Evolutionary conservation across 768 basidiomycete genomes (phyloP), one percentile per base, ranked within the genome.

Genomic region (Russula sp.): DNA sequence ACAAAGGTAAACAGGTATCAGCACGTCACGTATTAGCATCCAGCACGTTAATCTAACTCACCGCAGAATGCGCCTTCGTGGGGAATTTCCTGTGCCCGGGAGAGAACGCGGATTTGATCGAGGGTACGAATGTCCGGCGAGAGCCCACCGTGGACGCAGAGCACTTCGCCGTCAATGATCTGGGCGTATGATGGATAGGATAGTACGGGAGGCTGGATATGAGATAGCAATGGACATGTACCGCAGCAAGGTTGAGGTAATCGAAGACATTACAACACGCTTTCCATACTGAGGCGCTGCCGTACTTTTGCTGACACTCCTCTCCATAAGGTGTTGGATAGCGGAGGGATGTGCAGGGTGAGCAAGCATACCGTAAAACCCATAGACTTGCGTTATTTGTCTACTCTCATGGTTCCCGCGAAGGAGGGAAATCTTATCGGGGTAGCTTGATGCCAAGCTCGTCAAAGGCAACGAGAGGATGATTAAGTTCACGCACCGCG

Each of bases 51-150:
- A 42, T 37, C 58, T 22, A 9, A 69, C 83, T 35, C 69, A 87
- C 89, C 89, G 68, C 96, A 98, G 78, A 98, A 98, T 8, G 95
- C 89, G n/a, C 96, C 96, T 73, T 98, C 96, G 73, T 98, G 96
- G 2, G 95, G 96, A 51, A 98, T 96, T 73, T 98, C 96, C 71
- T 98, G 94, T n/a, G 93, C 91, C 59, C 96, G 80, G 3, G 93
- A 91, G 48, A 98, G 78, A 6, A 95, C 91, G 6, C 96, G 82
- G 66, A 98, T 91, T 72, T 97, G 94, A 73, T 98, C 96, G 6
- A 98, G 77, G 2, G 96, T 96, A 49, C 93, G 84, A 60, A 98
- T 94, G 71, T 98, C 95, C 0, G 96, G 96, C 8, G 94, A 97
- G 1, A 98, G 82, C 3, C 96, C 96, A 11, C 96, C 96, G 67